Conservation (phyloP, 2,329 filamentous ascomycete species). For the Sclerotinia subarctica region DNA sequence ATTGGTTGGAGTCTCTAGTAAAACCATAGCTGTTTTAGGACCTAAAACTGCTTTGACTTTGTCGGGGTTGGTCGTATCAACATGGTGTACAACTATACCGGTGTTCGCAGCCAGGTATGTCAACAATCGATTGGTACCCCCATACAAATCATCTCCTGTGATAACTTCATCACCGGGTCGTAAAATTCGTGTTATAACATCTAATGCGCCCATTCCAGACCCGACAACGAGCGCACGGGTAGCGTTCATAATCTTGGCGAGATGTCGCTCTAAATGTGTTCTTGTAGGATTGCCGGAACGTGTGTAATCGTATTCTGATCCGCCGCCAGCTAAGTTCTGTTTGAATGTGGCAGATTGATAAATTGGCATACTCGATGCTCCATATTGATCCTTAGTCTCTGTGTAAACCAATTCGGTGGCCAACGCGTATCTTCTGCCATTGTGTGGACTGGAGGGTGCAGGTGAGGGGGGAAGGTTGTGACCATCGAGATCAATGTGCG, state of each 20-base stretch:
- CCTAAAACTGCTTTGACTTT: conserved; percentile 66
- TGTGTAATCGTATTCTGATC: conserved; percentile 95
- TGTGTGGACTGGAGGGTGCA: conserved; percentile 84
- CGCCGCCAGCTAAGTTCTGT: conserved; percentile 75
- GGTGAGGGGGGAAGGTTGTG: conserved; percentile 87
- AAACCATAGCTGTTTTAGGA: conserved; percentile 86
- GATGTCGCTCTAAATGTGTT: conserved; percentile 90
- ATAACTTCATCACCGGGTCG: conserved; percentile 95
- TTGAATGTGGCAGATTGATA: conserved; percentile 99
- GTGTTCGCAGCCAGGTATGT: conserved; percentile 88
- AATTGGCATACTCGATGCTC: conserved; percentile 91
- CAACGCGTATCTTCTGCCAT: conserved; percentile 84
- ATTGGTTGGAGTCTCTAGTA: conserved; percentile 95
- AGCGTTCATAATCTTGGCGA: conserved; percentile 99
- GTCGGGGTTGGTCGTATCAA: conserved; percentile 82
- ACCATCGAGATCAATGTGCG: conserved; percentile 72
- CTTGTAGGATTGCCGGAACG: conserved; percentile 95
- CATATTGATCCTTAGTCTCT: conserved; percentile 94
- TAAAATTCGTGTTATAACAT: conserved; percentile 89
- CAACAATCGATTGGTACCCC: conserved; percentile 87
- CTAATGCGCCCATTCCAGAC: conserved; percentile 94
- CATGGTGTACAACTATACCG: conserved; percentile 91
- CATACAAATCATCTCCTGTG: conserved; percentile 94
- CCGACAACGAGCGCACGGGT: conserved; percentile 87
- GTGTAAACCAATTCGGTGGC: conserved; percentile 97